Evolutionary conservation across 208 protist species (phyloP), one percentile per base, ranked within the genome.

Genomic region (Acanthamoeba royreba): DNA sequence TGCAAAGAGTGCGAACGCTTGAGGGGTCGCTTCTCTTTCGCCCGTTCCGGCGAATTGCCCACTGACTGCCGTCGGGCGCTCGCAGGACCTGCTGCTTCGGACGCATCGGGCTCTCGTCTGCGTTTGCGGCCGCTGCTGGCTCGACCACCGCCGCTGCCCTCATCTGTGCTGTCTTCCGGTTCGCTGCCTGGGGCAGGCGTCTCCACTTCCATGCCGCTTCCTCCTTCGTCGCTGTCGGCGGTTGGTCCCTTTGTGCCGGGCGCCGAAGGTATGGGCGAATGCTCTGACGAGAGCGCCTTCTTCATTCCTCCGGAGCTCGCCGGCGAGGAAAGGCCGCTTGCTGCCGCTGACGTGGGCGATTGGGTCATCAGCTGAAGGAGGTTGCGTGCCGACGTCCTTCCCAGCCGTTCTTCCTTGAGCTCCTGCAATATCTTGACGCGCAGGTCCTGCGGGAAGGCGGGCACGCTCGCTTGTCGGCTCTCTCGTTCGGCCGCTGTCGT

Each of bases 331-430:
- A 22, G 22, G 22, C 49, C 49, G 15, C 15, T 58, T 13, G 49
- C 22, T 13, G 49, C 22, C 15, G 49, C 49, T 58, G 63, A 77
- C 5, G 72, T 49, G 25, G 72, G 42, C 3, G 72, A 42, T 81
- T 92, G 87, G 13, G 53, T 92, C 87, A 92, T 92, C 38, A 92
- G 87, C 42, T 92, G 87, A 28, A 92, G 87, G 9, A 92, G 40
- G 61, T 92, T 92, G 35, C 87, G 49, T 28, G 87, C 87, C 28
- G 87, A 92, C 38, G 55, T 92, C 61, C 87, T 92, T 43, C 87
- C 87, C 35, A 92, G 49, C 17, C 87, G 87, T 55, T 92, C 87
- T 35, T 92, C 87, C 43, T 55, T 45, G 40, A 92, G 55, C 87
- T 92, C 87, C 28, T 77, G 53, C 87, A 92, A 43, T 17, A 92